Conservation (phyloP, 2,329 filamentous ascomycete genomes). For the Tolypocladium inflatum region DNA sequence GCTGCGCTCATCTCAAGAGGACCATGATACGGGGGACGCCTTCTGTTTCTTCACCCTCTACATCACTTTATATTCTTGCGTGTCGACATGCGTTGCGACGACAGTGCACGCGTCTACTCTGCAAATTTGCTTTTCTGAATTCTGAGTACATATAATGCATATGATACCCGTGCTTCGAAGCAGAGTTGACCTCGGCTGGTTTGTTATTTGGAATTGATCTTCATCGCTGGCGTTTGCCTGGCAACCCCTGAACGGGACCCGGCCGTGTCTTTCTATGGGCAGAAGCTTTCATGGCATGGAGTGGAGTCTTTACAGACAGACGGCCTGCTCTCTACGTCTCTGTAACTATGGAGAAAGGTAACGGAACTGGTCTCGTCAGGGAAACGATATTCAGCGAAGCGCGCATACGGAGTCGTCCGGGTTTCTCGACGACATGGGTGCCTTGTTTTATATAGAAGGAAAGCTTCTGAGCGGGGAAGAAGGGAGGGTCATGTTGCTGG, state of each 20-base stretch:
- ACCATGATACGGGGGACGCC: background rate
- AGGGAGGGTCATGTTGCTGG: background rate
- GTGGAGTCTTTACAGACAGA: background rate
- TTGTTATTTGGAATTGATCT: background rate
- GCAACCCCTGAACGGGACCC: background rate
- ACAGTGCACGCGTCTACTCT: background rate
- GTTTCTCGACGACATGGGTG: background rate
- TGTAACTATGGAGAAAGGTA: background rate
- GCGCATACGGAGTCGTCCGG: background rate
- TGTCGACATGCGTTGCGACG: background rate
- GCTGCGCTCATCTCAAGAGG: background rate
- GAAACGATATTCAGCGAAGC: background rate
- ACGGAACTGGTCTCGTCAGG: background rate
- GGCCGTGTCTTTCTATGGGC: background rate
- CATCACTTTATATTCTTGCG: background rate
- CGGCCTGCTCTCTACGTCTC: background rate
- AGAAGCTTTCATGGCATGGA: background rate
- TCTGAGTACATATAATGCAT: slow-evolving; percentile 9
- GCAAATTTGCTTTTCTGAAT: background rate
- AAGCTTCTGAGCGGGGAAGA: background rate
- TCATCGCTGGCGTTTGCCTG: background rate
- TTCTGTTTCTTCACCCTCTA: background rate
- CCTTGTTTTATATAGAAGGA: background rate
- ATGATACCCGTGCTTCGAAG: slow-evolving; percentile 10
- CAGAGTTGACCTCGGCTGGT: background rate